phyloP scores from a whole-genome alignment of 768 basidiomycete genomes.

The Rhizopogon sp. region DNA sequence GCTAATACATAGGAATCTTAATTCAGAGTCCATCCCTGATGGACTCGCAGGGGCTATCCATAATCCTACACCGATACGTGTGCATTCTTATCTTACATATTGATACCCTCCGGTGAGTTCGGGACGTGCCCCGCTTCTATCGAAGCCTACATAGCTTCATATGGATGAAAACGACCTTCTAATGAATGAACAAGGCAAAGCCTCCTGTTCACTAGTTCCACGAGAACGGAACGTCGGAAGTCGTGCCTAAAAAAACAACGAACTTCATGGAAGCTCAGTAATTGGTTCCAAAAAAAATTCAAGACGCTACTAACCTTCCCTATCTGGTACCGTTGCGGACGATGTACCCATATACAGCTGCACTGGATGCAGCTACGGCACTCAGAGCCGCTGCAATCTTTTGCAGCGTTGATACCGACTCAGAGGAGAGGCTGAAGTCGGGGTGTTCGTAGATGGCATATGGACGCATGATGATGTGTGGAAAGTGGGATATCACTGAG shows the following conservation, averaged over 20 bases:
- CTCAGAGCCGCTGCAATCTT: constrained; percentile 22
- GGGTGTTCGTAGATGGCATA: constrained; percentile 29
- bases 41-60: neutral
- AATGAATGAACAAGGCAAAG: neutral
- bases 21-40: neutral
- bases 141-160: neutral
- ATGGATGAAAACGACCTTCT: neutral
- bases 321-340: constrained; percentile 5
- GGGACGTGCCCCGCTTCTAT: neutral
- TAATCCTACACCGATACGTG: neutral
- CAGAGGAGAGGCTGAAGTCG: constrained; percentile 21
- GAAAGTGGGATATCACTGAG: neutral
- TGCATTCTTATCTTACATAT: neutral
- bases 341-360: constrained; percentile 26
- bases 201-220: neutral
- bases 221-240: neutral
- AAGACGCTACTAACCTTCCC: constrained; percentile 12
- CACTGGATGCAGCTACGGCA: constrained; percentile 27
- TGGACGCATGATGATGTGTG: constrained; percentile 21
- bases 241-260: neutral
- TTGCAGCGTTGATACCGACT: constrained; percentile 17
- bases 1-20: neutral
- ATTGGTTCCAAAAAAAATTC: neutral
- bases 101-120: neutral
- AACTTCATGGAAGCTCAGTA: neutral